Percentiles rank a stretch among this genome's conserved stretches.
These are phyloP conservation scores for Solanum chilense DNA, from an alignment of 257 asterid species.

Conservation along the genomic window DNA sequence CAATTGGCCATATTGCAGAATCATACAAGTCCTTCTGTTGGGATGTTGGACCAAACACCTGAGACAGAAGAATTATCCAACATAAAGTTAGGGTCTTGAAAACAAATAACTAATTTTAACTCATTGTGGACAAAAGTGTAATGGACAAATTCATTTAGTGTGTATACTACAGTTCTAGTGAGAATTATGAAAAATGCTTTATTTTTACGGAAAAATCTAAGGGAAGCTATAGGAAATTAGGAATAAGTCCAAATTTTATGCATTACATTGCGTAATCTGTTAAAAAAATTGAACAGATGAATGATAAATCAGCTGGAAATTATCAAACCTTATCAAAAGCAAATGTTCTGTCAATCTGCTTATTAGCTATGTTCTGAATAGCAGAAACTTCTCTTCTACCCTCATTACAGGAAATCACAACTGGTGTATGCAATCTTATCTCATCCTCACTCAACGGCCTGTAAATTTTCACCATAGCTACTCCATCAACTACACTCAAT, in stretches of 20 bases:
- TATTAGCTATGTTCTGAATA: slow-evolving; percentile 91
- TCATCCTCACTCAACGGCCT: slow-evolving; percentile 97
- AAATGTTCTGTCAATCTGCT: slow-evolving; percentile 97
- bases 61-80: slow-evolving; percentile 7
- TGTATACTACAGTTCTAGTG: neutral
- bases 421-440: slow-evolving; percentile 70
- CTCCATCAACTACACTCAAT: neutral
- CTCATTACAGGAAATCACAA: slow-evolving; percentile 79
- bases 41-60: slow-evolving; percentile 94
- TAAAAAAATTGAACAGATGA: neutral
- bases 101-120: neutral
- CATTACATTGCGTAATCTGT: neutral
- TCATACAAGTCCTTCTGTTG: slow-evolving; percentile 88
- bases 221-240: neutral
- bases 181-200: neutral
- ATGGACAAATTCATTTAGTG: neutral
- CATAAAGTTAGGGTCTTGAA: neutral
- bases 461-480: neutral
- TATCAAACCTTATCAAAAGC: slow-evolving; percentile 68
- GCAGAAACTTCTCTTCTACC: slow-evolving; percentile 87
- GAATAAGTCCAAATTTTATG: neutral
- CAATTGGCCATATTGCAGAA: slow-evolving; percentile 85
- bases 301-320: neutral
- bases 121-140: neutral
- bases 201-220: neutral